phyloP scores from a whole-genome alignment of 768 basidiomycete species.

The Vararia minispora region DNA sequence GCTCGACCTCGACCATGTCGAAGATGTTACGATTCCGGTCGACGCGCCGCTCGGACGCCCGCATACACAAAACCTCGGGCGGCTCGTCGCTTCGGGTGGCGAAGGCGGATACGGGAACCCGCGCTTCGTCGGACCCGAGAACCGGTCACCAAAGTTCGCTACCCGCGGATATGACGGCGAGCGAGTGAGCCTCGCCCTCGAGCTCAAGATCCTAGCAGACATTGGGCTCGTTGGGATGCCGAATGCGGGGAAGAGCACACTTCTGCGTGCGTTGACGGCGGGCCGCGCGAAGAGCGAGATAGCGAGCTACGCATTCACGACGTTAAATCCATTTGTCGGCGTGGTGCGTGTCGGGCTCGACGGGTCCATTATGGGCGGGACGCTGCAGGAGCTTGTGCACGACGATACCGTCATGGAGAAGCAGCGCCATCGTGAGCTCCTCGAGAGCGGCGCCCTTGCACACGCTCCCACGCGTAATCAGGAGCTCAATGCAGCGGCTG shows the following conservation, averaged over 20 bases:
- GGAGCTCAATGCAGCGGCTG: constrained; percentile 4
- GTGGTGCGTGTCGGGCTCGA: constrained; percentile 79
- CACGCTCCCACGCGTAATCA: constrained; percentile 42
- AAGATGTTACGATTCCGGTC: constrained; percentile 25
- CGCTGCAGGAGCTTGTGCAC: constrained; percentile 37
- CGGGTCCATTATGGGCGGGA: constrained; percentile 58
- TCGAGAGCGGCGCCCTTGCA: constrained; percentile 43
- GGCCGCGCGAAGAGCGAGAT: constrained; percentile 77
- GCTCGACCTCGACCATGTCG: constrained; percentile 53
- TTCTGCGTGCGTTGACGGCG: constrained; percentile 82
- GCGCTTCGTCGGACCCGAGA: constrained; percentile 56
- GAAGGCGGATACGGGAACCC: constrained; percentile 83
- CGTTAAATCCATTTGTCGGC: constrained; percentile 87
- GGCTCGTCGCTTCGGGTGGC: constrained; percentile 70
- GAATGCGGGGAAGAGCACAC: constrained; percentile 88
- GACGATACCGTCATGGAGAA: constrained; percentile 60
- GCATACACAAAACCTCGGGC: constrained; percentile 40
- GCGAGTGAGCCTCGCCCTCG: constrained; percentile 70
- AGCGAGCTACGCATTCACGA: constrained; percentile 90
- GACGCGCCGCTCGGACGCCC: constrained; percentile 58
- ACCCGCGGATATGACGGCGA: constrained; percentile 70
- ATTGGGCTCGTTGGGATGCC: constrained; percentile 95
- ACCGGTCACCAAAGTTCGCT: constrained; percentile 80
- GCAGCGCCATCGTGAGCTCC: constrained; percentile 28
- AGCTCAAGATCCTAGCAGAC: constrained; percentile 90